Base-by-base conservation (phyloP, 345 rosid genomes). In the Populus nigra region DNA sequence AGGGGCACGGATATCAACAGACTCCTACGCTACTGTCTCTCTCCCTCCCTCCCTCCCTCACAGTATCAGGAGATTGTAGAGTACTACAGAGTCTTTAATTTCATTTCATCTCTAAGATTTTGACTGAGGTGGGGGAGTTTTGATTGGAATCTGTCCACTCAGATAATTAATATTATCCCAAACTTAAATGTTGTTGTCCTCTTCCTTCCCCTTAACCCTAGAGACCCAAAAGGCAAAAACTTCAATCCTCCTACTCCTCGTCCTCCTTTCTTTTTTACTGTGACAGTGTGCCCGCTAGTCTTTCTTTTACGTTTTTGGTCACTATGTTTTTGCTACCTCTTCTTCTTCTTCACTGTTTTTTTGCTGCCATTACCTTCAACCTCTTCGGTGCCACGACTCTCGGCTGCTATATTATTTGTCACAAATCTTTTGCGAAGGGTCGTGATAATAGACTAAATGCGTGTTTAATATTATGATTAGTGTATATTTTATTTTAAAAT, bases 61-160 rank as follows among this genome's bases (percentile, higher is more conserved):
- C 11, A 9, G 45, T 10, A 41, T 41, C 11, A 1, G 15, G 11
- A 41, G 15, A 41, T 41, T 10, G 16, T 45, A 50, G 65, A 73
- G 69, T 65, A 73, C 77, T 27, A 3, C 39, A 65, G 29, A 2
- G 63, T 68, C 74, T 12, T 7, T 63, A 0, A 41, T 3, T 29
- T 1, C 41, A 6, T 59, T 31, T 73, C 27, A 71, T n/a, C 78
- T 55, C 69, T 31, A 10, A 63, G 20, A 23, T 59, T 55, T 55
- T 53, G 7, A 53, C n/a, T 7, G 59, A 5, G 10, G 59, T 22
- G 17, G 20, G 55, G 55, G n/a, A 29, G 16, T 38, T 45, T 61
- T 36, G 39, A 59, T 63, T 9, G 63, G 72, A 61, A 80, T 80
- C 76, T 75, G 73, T 75, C 83, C 66, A 72, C 73, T 75, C 77